Evolutionary conservation across 176 grass and related monocot genomes (phyloP), one percentile per base, ranked within the genome.

Genomic region (Musa itinerans): DNA sequence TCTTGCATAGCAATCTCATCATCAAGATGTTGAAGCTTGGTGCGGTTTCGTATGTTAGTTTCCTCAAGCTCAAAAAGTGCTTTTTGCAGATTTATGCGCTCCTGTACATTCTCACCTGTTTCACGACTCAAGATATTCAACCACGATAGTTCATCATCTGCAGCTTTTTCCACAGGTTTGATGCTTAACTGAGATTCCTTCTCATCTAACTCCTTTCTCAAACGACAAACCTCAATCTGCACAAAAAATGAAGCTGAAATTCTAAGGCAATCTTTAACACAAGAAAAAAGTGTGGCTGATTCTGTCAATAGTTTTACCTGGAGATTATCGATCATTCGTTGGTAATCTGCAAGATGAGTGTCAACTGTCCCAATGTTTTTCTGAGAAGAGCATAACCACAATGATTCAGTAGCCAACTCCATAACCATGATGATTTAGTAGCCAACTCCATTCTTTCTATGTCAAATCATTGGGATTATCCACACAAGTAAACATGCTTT

Each of bases 61-160:
- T 99, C 95, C 84, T 99, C 91, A 1, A 99, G 80, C 72, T 99
- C 95, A 89, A 99, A 99, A 56, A 99, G 73, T n/a, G 95, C 95
- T 76, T 94, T 99, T 76, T 99, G 95, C 64, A 99, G 86, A 76
- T 99, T 99, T 85, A 99, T 99, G 61, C 89, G 87, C 82, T 99
- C 95, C 70, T 99, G 95, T 63, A 99, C 95, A 81, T 94, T 99
- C 80, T 94, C 95, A 63, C 88, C 85, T 56, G 91, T 99, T 86
- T 94, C 95, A 61, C 73, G 86, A 71, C 95, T 99, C 81, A 99
- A 91, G 74, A 89, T 76, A 92, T 99, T 99, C 56, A 99, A 77
- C 88, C 88, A 91, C 62, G 91, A 99, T 58, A 89, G 87, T 50
- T 99, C 95, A 80, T 86, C 83, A 80, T 94, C 84, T 54, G 88